Percentiles rank a stretch among this genome's conserved stretches.
These are phyloP conservation scores for Pythium diclinum DNA, from an alignment of 352 stramenopile genomes.

Conservation along the genomic window DNA sequence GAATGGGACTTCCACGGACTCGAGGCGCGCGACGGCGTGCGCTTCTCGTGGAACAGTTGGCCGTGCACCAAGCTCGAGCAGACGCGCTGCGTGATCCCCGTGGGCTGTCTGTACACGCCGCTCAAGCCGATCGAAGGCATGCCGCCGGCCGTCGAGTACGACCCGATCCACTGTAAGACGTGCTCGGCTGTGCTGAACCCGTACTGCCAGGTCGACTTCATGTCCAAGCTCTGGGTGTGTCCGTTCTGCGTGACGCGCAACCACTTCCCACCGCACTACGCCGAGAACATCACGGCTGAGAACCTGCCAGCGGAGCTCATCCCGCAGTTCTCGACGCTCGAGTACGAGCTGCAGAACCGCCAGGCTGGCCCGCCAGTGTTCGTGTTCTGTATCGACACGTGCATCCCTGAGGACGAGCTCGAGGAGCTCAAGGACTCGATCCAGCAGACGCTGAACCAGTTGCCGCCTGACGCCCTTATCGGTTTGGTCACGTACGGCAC, in stretches of 20 bases:
- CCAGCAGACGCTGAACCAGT: slow-evolving; percentile 96
- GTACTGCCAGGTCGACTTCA: slow-evolving; percentile 98
- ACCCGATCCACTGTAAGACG: slow-evolving; percentile 98
- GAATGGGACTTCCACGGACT: slow-evolving; percentile 85
- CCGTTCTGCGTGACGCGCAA: slow-evolving; percentile 99
- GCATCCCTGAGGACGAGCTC: slow-evolving; percentile 95
- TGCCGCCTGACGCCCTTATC: slow-evolving; percentile 96
- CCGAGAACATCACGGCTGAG: slow-evolving; percentile 97
- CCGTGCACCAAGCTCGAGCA: slow-evolving; percentile 97
- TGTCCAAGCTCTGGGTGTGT: slow-evolving; percentile 99
- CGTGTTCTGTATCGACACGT: slow-evolving; percentile 98
- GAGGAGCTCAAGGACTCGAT: slow-evolving; percentile 98
- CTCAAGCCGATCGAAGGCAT: slow-evolving; percentile 96
- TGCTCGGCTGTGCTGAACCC: slow-evolving; percentile 98
- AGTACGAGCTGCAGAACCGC: slow-evolving; percentile 97
- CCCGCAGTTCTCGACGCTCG: slow-evolving; percentile 98
- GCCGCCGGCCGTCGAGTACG: slow-evolving; percentile 93
- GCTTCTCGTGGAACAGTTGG: slow-evolving; percentile 99
- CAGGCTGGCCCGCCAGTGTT: slow-evolving; percentile 96
- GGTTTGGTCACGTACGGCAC: slow-evolving; percentile 99
- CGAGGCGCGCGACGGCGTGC: slow-evolving; percentile 91
- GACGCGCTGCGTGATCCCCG: slow-evolving; percentile 96
- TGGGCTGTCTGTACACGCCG: slow-evolving; percentile 94
- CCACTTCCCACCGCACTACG: slow-evolving; percentile 95
- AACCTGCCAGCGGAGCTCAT: slow-evolving; percentile 99